Conservation (phyloP, 208 protist species). For the Leishmania martiniquensis region DNA sequence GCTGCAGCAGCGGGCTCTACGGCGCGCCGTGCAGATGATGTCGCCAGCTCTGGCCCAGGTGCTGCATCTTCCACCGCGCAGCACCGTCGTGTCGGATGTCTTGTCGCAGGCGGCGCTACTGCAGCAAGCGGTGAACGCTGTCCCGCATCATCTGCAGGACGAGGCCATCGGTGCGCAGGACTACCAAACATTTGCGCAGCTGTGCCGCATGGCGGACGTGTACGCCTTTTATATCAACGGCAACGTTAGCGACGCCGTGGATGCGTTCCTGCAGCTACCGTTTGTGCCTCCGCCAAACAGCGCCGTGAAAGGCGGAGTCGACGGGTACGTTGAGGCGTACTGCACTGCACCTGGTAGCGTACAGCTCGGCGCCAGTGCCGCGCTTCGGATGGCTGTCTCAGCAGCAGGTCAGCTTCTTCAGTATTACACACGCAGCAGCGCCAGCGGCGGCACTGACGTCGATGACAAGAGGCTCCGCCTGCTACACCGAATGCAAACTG, state of each 20-base stretch:
- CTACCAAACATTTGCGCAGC: constrained; percentile 30
- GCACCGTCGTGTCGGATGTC: constrained; percentile 40
- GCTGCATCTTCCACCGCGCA: constrained; percentile 54
- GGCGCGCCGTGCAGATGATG: constrained; percentile 58
- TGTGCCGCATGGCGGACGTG: constrained; percentile 71
- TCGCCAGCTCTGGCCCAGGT: constrained; percentile 62
- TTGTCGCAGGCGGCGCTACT: constrained; percentile 47
- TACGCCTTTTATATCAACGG: constrained; percentile 38
- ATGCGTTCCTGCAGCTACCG: constrained; percentile 52
- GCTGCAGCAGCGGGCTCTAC: constrained; percentile 42
- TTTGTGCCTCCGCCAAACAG: constrained; percentile 51
- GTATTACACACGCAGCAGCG: constrained; percentile 19
- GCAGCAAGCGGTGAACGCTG: constrained; percentile 28
- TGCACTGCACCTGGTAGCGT: constrained; percentile 28
- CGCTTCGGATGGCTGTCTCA: constrained; percentile 37
- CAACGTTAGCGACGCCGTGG: constrained; percentile 46
- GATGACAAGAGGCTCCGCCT: constrained; percentile 29
- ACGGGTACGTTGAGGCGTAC: constrained; percentile 35
- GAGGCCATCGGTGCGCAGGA: constrained; percentile 21
- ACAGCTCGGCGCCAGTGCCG: constrained; percentile 36
- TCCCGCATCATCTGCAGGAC: constrained; percentile 10
- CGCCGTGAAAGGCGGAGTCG: constrained; percentile 27
- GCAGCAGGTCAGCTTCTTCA: constrained; percentile 28
- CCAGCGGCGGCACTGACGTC: constrained; percentile 22
- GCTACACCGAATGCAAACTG: constrained; percentile 48